These are phyloP conservation scores for Aspergillus cejpii DNA, from an alignment of 2,329 filamentous ascomycete genomes.

Conservation along the genomic window DNA sequence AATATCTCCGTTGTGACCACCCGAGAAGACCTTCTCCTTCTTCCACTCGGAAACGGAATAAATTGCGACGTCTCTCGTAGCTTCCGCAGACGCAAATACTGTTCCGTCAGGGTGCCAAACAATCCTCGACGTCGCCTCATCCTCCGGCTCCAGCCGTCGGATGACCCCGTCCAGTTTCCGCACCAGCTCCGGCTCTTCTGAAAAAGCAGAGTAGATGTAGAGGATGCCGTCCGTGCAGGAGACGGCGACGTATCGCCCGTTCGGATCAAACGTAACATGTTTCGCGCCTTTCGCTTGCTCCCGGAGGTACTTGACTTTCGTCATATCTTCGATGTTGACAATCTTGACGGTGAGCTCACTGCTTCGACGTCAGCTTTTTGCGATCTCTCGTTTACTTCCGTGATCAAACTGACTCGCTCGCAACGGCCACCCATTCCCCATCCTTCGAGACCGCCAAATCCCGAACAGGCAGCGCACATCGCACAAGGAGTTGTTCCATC, in stretches of 20 bases:
- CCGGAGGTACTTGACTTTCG: constrained; percentile 66
- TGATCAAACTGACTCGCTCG: constrained; percentile 64
- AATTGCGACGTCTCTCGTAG: constrained; percentile 74
- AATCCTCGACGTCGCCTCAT: constrained; percentile 65
- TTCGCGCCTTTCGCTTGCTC: constrained; percentile 86
- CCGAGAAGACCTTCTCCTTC: constrained; percentile 69
- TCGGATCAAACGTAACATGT: constrained; percentile 80
- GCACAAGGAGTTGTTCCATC: constrained; percentile 75
- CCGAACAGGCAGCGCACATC: constrained; percentile 77
- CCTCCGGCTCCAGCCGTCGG: constrained; percentile 66
- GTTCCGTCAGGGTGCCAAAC: constrained; percentile 93
- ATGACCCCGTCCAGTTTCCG: constrained; percentile 83
- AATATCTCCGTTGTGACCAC: constrained; percentile 75
- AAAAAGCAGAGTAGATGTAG: constrained; percentile 78
- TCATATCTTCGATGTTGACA: constrained; percentile 73
- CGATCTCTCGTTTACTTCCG: neutral
- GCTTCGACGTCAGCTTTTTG: constrained; percentile 19
- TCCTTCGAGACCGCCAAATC: constrained; percentile 79
- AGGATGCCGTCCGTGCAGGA: constrained; percentile 84
- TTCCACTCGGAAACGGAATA: constrained; percentile 88
- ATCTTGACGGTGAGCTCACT: constrained; percentile 84
- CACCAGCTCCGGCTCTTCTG: constrained; percentile 72
- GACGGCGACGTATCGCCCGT: constrained; percentile 65
- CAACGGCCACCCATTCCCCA: constrained; percentile 81
- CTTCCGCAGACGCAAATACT: constrained; percentile 78